Conservation (phyloP, 345 rosid genomes). For the Hypericum androsaemum region DNA sequence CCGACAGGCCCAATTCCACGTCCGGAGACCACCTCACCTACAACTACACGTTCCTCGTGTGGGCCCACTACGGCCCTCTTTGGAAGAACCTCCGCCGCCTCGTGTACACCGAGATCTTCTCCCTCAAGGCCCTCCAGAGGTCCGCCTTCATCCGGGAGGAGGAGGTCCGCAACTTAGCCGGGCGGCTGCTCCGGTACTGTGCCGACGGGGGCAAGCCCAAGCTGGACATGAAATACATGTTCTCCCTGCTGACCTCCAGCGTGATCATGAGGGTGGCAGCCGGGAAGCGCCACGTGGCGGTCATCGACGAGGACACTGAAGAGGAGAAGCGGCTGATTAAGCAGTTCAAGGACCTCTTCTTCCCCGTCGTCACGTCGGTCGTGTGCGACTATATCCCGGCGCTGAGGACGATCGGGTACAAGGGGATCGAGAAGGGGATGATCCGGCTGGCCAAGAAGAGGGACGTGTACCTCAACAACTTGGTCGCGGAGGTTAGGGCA, state of each 20-base stretch:
- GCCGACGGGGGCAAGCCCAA: slow-evolving; percentile 3
- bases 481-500: not conserved
- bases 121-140: slow-evolving; percentile 18
- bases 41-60: slow-evolving; percentile 16
- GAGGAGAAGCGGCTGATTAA: not conserved
- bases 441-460: not conserved
- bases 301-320: slow-evolving; percentile 18
- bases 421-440: slow-evolving; percentile 4
- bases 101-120: slow-evolving; percentile 31
- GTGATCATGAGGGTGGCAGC: slow-evolving; percentile 24
- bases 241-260: too few relatives aligned
- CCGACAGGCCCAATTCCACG: slow-evolving; percentile 38
- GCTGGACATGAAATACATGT: slow-evolving; percentile 26
- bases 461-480: not conserved
- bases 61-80: slow-evolving; percentile 35
- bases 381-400: slow-evolving; percentile 2
- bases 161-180: slow-evolving; percentile 21
- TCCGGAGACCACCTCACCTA: slow-evolving; percentile 32
- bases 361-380: slow-evolving; percentile 1
- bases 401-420: too few relatives aligned
- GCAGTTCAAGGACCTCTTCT: slow-evolving; percentile 2
- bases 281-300: slow-evolving; percentile 18
- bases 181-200: slow-evolving; percentile 10
- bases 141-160: too few relatives aligned
- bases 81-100: slow-evolving; percentile 49